Evolutionary conservation across 2,329 filamentous ascomycete species (phyloP), one percentile per base, ranked within the genome.

Genomic region (Dactylellina parvicollis): DNA sequence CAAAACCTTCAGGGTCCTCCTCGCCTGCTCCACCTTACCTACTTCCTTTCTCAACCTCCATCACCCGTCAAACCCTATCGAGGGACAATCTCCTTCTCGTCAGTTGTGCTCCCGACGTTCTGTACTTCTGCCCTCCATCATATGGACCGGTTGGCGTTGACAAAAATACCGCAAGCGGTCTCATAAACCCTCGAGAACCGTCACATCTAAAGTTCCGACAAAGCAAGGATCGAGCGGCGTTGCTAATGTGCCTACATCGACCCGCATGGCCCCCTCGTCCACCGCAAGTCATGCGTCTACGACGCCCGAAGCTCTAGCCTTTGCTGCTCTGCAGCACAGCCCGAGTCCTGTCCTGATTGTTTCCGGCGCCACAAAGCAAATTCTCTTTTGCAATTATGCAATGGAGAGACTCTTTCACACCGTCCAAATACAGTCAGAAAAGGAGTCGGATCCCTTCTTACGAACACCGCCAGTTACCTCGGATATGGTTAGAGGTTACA

Each of bases 311-410:
- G 28, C 36, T 10, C 42, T 73, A 28, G 49, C 34, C 26, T 66
- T 34, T 20, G 60, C 57, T 55, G 69, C 69, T 50, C 16, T 73
- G 49, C 60, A 60, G 54, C 69, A 73, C 34, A 73, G 60, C 22
- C 69, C 60, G 1, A 56, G 40, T 36, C 44, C 69, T 12, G 24
- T 28, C 24, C 69, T 73, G 18, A 36, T 73, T 12, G 2, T 73
- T n/a, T 73, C 60, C 16, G 60, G 60, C 14, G 36, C 7, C 38
- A 50, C 44, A 26, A 73, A 73, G 47, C 69, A 73, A 16, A 73
- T 73, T 22, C 10, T 54, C 10, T 73, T 73, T 34, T 73, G 69
- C 57, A 73, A 73, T 22, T 42, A 66, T 66, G 61, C 69, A 10
- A 66, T 73, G 60, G 69, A 73, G 24, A 60, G 38, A n/a, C 46